phyloP scores from a whole-genome alignment of 176 grass and related monocot genomes.

The Triticum turgidum region DNA sequence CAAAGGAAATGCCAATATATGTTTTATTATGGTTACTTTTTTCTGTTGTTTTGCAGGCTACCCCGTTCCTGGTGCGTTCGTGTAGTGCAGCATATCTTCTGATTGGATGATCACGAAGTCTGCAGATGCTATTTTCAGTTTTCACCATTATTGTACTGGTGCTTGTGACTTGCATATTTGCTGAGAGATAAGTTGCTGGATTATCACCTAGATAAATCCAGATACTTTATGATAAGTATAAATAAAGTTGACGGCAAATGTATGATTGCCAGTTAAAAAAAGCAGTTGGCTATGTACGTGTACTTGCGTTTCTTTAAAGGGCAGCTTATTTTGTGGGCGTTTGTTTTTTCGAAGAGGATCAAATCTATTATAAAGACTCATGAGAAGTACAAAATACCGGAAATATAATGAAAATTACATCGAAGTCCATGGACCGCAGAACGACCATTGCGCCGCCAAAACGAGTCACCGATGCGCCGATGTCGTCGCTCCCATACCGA shows the following conservation, averaged over 20 bases:
- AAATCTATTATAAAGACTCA: no score
- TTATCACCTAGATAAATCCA: neutral
- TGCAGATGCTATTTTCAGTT: neutral
- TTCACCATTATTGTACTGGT: neutral
- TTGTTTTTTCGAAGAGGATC: neutral
- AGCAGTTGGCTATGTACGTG: neutral
- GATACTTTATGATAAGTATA: neutral
- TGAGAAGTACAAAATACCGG: no score
- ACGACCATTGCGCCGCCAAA: no score
- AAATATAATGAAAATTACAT: no score
- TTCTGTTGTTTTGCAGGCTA: constrained; percentile 25
- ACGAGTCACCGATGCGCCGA: no score
- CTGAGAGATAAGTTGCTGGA: neutral
- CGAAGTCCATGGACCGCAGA: no score
- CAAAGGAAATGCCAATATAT: no score
- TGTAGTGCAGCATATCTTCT: neutral
- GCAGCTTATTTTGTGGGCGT: neutral
- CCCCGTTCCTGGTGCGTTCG: constrained; percentile 11
- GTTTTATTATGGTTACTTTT: neutral
- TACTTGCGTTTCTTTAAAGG: neutral
- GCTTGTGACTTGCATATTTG: neutral
- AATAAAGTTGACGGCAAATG: neutral
- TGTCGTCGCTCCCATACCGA: no score
- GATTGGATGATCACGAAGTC: neutral
- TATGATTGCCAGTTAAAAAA: neutral